Base-by-base conservation (phyloP, 257 asterid genomes). In the Nicotiana noctiflora region DNA sequence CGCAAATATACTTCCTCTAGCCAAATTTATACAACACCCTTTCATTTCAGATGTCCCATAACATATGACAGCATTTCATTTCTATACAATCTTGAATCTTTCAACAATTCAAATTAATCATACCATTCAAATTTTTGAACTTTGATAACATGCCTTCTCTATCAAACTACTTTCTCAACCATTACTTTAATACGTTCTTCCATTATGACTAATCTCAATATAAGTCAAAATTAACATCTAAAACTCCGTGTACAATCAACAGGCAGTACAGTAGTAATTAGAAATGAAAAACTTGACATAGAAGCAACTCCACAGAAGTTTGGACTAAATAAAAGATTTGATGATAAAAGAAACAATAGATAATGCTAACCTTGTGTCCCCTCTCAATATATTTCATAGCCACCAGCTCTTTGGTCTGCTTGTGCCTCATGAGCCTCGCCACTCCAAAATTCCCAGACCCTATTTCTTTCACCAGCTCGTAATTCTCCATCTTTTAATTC, bases 381-480 rank as follows among this genome's bases (percentile, higher is more conserved):
- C 98, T 92, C 78, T 95, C 98, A 78, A 95, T 92, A 87, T 93
- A 95, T 83, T 95, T 95, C 98, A 95, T 93, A 27, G 98, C 98
- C 79, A 95, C 97, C 53, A 95, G 98, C 91, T 93, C 98, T 83
- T 92, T 93, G 11, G 98, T 95, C 88, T 88, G 93, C 92, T 92
- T 95, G 90, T 95, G 88, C 78, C 83, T 65, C 83, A 80, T 80
- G 19, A 80, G 83, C 68, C 83, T 80, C 6, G 83, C 83, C 51
- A 80, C 83, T 27, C 83, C 83, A 18, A 80, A 80, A 80, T 80
- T 80, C 44, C 82, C 82, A 65, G 77, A 31, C 94, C 98, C 98
- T 83, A 94, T 92, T 87, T 94, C 98, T 93, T 93, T 94, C 83
- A 94, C 97, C 82, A 93, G 97, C 84, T 94, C 98, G 80, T 94